Base-by-base conservation (phyloP, 1,139 yeast species). In the Yamadazyma triangularis region DNA sequence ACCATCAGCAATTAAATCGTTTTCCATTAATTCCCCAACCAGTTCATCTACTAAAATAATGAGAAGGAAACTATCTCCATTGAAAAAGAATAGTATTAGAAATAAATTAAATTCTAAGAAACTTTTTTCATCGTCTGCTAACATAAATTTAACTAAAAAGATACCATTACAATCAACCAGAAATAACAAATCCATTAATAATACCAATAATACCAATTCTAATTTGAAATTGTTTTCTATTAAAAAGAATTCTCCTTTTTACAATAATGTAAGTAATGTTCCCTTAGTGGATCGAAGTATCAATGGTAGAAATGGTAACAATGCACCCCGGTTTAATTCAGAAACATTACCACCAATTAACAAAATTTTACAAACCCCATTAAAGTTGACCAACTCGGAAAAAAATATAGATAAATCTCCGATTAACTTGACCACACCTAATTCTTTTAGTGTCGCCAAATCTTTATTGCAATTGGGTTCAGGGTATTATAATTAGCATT, bases 361-460 rank as follows among this genome's bases (percentile, higher is more conserved):
- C 40, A 67, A 64, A 40, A 67, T 68, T 31, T 58, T 68, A 45
- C 65, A 65, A 38, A 68, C 74, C 2, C 74, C 74, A 20, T 66
- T 40, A 58, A 63, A 46, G 51, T 53, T 38, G 36, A 46, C 32
- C 32, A 44, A 40, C 28, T 41, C 43, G 35, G 50, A 48, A 28
- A 66, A 34, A 25, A 36, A 34, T 30, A 45, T 43, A 25, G 54
- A 64, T 41, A 68, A 64, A 35, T 60, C 69, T 27, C 40, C 45
- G 28, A 36, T 54, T 48, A 47, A 51, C 28, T 60, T 66, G 38
- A 18, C 20, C 20, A 68, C 74, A n/a, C 74, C 74, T 31, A 68
- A 65, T 45, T 63, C 70, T 33, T 68, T 68, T 41, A 61, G 67
- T 31, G 73, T 68, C 33, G 74, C 74, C 29, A 67, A 66, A 47